phyloP scores from a whole-genome alignment of 2,329 filamentous ascomycete genomes.

The Nemania abortiva region DNA sequence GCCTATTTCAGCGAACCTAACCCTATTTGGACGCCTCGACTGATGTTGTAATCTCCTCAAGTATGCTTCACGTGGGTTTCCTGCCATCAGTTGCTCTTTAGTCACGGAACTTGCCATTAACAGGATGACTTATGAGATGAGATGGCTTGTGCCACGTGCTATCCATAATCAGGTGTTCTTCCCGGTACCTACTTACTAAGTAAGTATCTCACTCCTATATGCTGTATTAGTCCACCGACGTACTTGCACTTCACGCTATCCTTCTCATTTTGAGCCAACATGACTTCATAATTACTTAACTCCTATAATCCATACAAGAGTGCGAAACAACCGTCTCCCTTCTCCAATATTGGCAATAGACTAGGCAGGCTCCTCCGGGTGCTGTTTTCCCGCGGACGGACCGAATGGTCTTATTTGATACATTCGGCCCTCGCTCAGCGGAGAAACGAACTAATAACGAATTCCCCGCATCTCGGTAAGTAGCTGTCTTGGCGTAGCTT shows the following conservation, averaged over 20 bases:
- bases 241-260: background rate
- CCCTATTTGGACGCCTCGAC: background rate
- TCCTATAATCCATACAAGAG: background rate
- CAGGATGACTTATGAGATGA: too few relatives aligned
- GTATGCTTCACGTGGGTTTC: background rate
- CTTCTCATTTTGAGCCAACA: background rate
- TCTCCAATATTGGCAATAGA: background rate
- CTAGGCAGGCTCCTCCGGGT: background rate
- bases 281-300: background rate
- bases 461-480: constrained; percentile 36
- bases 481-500: constrained; percentile 9
- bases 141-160: too few relatives aligned
- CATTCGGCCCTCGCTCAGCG: constrained; percentile 24
- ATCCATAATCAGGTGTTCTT: too few relatives aligned
- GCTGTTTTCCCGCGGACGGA: constrained; percentile 19
- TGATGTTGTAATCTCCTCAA: background rate
- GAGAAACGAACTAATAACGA: constrained; percentile 2
- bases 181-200: too few relatives aligned
- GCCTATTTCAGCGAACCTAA: background rate
- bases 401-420: constrained; percentile 25
- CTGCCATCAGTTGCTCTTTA: too few relatives aligned
- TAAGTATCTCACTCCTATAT: too few relatives aligned
- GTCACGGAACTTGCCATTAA: too few relatives aligned
- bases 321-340: background rate
- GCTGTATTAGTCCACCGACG: too few relatives aligned